phyloP scores from a whole-genome alignment of 805 yeast species.

The Ogataea saltuana region DNA sequence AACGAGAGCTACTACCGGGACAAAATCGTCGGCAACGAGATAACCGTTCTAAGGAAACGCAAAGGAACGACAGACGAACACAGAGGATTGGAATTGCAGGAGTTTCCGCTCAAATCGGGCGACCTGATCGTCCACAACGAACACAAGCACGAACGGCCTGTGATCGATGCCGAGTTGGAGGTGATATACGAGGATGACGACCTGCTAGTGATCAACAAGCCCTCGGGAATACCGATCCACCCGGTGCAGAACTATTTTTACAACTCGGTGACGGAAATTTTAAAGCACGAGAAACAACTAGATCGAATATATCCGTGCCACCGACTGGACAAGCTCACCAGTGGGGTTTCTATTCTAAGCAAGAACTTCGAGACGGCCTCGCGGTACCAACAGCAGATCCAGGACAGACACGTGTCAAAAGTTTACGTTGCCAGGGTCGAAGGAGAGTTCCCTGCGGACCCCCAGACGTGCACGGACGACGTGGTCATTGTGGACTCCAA shows the following conservation, averaged over 20 bases:
- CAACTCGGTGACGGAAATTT: constrained; percentile 48
- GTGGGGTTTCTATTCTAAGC: constrained; percentile 51
- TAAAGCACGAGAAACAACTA: constrained; percentile 35
- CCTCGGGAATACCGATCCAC: constrained; percentile 56
- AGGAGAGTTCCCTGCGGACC: constrained; percentile 42
- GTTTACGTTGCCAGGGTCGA: constrained; percentile 47
- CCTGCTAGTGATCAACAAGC: constrained; percentile 49
- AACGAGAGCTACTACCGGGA: constrained; percentile 25
- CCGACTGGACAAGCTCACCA: constrained; percentile 54
- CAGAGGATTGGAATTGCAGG: constrained; percentile 32
- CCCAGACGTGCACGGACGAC: constrained; percentile 40
- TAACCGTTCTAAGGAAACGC: constrained; percentile 21
- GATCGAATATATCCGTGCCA: constrained; percentile 42
- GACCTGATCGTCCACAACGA: constrained; percentile 29
- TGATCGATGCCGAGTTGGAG: constrained; percentile 16
- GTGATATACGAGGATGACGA: constrained; percentile 26
- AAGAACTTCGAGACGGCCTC: constrained; percentile 38
- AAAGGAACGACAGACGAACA: constrained; percentile 30
- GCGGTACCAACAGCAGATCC: constrained; percentile 36
- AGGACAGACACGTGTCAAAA: constrained; percentile 37
- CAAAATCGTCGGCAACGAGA: constrained; percentile 21
- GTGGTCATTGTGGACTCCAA: constrained; percentile 34
- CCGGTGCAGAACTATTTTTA: constrained; percentile 49
- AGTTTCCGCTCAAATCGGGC: constrained; percentile 24
- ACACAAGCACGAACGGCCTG: constrained; percentile 36